Conservation (phyloP, 2,329 filamentous ascomycete genomes). For the Trichophyton rubrum region DNA sequence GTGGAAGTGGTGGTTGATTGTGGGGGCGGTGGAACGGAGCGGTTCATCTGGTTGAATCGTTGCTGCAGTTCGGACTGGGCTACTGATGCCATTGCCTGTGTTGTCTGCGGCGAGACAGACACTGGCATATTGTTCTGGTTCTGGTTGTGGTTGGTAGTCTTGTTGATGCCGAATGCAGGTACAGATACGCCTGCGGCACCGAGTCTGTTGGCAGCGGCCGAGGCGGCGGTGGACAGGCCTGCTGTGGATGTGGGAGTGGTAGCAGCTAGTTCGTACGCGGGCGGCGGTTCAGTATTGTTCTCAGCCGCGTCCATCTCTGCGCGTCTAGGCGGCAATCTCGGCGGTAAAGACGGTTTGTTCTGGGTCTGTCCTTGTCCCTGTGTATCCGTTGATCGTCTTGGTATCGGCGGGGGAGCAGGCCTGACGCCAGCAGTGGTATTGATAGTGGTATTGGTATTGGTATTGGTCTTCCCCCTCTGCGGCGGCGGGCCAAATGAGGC, state of each 20-base stretch:
- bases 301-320: not conserved
- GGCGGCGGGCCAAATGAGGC: slow-evolving; percentile 69
- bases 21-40: slow-evolving; percentile 29
- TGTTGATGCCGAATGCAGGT: slow-evolving; percentile 60
- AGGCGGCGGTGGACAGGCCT: slow-evolving; percentile 34
- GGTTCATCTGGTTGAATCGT: slow-evolving; percentile 48
- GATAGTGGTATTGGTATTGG: not conserved
- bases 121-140: not conserved
- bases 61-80: slow-evolving; percentile 57
- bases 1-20: slow-evolving; percentile 51
- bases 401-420: slow-evolving; percentile 43
- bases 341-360: slow-evolving; percentile 47
- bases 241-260: slow-evolving; percentile 9
- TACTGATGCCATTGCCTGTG: slow-evolving; percentile 15
- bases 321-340: slow-evolving; percentile 58
- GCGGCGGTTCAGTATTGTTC: slow-evolving; percentile 37
- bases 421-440: slow-evolving; percentile 16
- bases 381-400: slow-evolving; percentile 43
- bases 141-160: not conserved
- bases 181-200: slow-evolving; percentile 66
- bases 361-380: slow-evolving; percentile 26
- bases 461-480: slow-evolving; percentile 27
- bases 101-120: slow-evolving; percentile 9
- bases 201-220: slow-evolving; percentile 51
- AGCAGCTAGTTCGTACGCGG: slow-evolving; percentile 34